Base-by-base conservation (phyloP, 176 grass and related monocot genomes). In the Musa troglodytarum region DNA sequence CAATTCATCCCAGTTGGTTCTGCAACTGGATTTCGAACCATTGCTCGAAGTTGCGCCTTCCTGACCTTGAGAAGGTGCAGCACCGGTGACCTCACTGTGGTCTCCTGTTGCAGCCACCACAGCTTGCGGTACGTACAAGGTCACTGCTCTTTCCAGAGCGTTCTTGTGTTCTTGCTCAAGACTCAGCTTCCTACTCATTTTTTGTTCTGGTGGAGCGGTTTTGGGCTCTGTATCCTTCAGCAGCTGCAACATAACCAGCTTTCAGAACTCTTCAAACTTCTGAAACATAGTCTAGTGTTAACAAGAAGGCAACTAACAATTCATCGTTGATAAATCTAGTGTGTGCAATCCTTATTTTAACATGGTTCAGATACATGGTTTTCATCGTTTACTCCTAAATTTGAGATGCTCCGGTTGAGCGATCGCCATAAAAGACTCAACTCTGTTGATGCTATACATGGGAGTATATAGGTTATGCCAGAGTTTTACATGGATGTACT, bases 1-100 rank as follows among this genome's bases (percentile, higher is more conserved):
- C 76, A 98, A 54, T 9, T 89, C 82, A 50, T 94, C 86, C 95
- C 95, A 98, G 24, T 86, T 98, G 11, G 86, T 88, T 83, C 71
- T 81, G 54, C 78, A 80, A 22, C 16, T 53, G 49, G 86, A 75
- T 69, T 54, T 79, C 10, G 86, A 81, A 72, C 79, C 82, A 0
- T 68, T 12, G 49, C 71, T 63, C 0, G 76, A 78, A 19, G 65
- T 57, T 6, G 77, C 49, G 19, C 84, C 75, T 0, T 67, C 78
- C 20, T 62, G 62, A 29, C 69, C 62, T 26, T 87, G 82, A 9
- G 77, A 73, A 21, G 59, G 9, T 2, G 17, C 65, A 11, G 70
- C 19, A 50, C 53, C 74, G 20, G 54, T 50, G 11, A 11, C 80
- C 10, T 83, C 77, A 52, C 65, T 58, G 65, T 62, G 71, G 52